Evolutionary conservation across 225 moss, liverwort and hornwort species (phyloP), one percentile per base, ranked within the genome.

Genomic region (Takakia lepidozioides): DNA sequence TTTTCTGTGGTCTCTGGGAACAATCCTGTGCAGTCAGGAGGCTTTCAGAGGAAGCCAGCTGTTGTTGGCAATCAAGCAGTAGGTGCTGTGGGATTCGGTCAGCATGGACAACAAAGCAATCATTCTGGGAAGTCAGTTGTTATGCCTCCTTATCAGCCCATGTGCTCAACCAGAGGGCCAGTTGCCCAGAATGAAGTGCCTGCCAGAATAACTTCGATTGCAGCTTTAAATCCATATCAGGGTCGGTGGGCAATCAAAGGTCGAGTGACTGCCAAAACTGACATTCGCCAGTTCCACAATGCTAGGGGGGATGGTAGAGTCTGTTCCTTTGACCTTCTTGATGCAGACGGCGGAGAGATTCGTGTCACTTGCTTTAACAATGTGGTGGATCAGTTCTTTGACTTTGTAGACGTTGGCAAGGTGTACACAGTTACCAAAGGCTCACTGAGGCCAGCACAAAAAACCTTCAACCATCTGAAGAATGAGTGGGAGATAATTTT

Each of bases 201-300:
- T 20, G 48, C 72, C 0, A 61, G 68, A 60, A 73, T 78, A 38
- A 52, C 72, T 52, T 72, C 78, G 2, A 78, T 78, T 19, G 26
- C 52, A 26, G 52, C 50, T 0, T 41, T 78, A 44, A 78, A 73
- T 65, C 78, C 78, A 2, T 78, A 78, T 43, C 78, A 78, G 42
- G 73, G 78, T 35, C 55, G 68, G 22, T 72, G 78, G 78, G 72
- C 78, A 8, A 73, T 78, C 19, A 78, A 68, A 64, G 72, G 72
- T 5, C 59, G 72, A 52, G 64, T 78, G 25, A 78, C 78, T 10
- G 18, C 60, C 4, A 78, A 78, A 65, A 43, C 41, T 10, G 67
- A 63, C 0, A 36, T 64, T 2, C 53, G 72, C 53, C 59, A 72
- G 22, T 78, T 19, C 42, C 58, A 78, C 49, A 78, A 73, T 27